phyloP scores from a whole-genome alignment of 2,329 filamentous ascomycete species.

The Beauveria varroae region DNA sequence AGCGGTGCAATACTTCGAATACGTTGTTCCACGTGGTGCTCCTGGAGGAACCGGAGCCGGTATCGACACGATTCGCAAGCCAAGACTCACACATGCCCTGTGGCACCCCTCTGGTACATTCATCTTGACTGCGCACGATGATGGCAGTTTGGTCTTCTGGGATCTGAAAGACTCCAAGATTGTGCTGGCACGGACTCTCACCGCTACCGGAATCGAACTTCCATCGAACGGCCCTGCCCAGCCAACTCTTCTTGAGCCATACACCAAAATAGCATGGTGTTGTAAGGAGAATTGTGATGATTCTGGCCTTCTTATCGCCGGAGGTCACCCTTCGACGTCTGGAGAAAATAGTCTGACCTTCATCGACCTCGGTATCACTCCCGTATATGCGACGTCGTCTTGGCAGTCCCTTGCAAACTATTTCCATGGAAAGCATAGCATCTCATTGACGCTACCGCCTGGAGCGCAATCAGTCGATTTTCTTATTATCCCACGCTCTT shows the following conservation, averaged over 20 bases:
- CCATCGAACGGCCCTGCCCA: constrained; percentile 45
- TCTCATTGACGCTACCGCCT: constrained; percentile 65
- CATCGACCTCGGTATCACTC: constrained; percentile 80
- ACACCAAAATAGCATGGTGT: constrained; percentile 81
- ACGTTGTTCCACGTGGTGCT: constrained; percentile 72
- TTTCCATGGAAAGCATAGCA: constrained; percentile 67
- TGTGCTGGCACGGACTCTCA: constrained; percentile 74
- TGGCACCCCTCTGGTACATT: constrained; percentile 97
- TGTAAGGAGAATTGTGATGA: constrained; percentile 91
- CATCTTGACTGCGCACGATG: constrained; percentile 77
- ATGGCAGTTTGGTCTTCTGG: constrained; percentile 90
- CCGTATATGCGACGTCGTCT: constrained; percentile 82
- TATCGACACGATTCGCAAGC: constrained; percentile 56
- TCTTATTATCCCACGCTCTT: constrained; percentile 71
- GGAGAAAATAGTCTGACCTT: constrained; percentile 75
- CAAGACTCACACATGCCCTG: constrained; percentile 70
- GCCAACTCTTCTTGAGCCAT: constrained; percentile 61
- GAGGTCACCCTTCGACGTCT: constrained; percentile 62
- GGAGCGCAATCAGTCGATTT: constrained; percentile 74
- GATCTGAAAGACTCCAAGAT: constrained; percentile 82
- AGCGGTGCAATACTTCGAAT: constrained; percentile 71
- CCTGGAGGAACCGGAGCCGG: constrained; percentile 69
- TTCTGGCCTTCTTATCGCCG: constrained; percentile 78
- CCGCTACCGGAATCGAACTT: constrained; percentile 65
- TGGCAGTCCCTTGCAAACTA: constrained; percentile 79